Conservation (phyloP, 2,329 filamentous ascomycete genomes). For the Talaromyces albobiverticillius region DNA sequence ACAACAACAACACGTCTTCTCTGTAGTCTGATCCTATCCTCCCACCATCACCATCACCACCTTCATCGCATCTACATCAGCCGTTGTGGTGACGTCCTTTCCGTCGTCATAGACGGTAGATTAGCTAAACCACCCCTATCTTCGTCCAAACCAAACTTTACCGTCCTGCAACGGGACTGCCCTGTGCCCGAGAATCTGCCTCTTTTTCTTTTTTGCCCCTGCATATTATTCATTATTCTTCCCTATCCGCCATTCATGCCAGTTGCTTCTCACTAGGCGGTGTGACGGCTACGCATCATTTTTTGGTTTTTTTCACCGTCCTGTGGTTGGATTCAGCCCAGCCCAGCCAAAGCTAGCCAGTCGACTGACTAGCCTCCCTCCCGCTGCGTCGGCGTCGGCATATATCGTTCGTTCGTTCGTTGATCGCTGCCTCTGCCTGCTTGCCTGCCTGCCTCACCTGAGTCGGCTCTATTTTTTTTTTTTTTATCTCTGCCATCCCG, state of each 20-base stretch:
- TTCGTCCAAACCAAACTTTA: no score
- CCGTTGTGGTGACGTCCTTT: slow-evolving; percentile 3
- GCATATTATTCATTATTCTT: not conserved
- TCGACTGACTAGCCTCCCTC: not conserved
- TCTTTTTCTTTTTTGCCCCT: not conserved
- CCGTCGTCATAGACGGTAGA: slow-evolving; percentile 11
- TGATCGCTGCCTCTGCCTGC: slow-evolving; percentile 3
- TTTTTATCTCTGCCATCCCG: slow-evolving; percentile 3
- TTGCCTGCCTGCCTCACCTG: not conserved
- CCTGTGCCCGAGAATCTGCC: not conserved
- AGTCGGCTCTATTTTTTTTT: no score
- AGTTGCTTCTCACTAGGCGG: not conserved
- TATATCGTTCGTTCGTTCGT: not conserved
- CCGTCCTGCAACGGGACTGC: no score
- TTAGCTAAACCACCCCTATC: no score
- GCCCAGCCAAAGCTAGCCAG: not conserved
- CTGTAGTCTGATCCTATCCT: no score
- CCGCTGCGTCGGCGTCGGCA: slow-evolving; percentile 3
- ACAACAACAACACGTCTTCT: no score
- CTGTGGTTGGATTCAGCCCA: not conserved
- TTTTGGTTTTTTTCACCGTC: not conserved
- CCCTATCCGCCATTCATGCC: no score
- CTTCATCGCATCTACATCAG: no score
- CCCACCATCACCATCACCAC: no score
- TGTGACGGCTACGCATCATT: not conserved